Percentiles rank a stretch among this genome's conserved stretches.
Conservation (phyloP, 2,329 filamentous ascomycete genomes). For the Xylaria sp. region DNA sequence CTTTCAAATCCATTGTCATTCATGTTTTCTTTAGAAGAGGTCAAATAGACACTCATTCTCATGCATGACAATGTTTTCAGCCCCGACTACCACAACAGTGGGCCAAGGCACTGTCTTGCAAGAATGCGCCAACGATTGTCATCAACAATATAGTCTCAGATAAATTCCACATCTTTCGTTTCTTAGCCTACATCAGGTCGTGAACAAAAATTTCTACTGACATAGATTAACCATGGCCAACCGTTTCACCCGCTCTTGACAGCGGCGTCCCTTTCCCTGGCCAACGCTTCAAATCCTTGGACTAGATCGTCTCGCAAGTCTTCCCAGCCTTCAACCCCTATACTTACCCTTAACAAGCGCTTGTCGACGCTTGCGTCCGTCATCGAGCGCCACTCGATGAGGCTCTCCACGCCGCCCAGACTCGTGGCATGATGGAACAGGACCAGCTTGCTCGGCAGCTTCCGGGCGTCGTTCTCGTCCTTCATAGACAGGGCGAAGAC, state of each 20-base stretch:
- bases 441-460: slow-evolving; percentile 78
- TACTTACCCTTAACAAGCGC: slow-evolving; percentile 79
- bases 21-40: neutral
- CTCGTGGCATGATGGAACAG: slow-evolving; percentile 97
- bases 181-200: neutral
- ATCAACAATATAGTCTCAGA: neutral
- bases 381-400: slow-evolving; percentile 98
- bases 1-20: neutral
- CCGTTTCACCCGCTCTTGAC: neutral
- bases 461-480: slow-evolving; percentile 67
- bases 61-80: neutral
- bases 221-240: neutral
- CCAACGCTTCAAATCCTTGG: slow-evolving; percentile 70
- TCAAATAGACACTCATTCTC: neutral
- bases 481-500: slow-evolving; percentile 82
- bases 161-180: neutral
- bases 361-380: slow-evolving; percentile 78
- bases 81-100: neutral
- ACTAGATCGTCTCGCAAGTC: slow-evolving; percentile 82
- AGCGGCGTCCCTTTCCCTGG: slow-evolving; percentile 43
- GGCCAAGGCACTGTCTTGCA: slow-evolving; percentile 6
- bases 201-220: neutral
- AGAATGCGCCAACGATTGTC: neutral
- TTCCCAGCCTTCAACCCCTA: slow-evolving; percentile 87
- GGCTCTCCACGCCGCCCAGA: slow-evolving; percentile 89